phyloP scores from a whole-genome alignment of 2,329 filamentous ascomycete species.

The Exophiala spinifera region DNA sequence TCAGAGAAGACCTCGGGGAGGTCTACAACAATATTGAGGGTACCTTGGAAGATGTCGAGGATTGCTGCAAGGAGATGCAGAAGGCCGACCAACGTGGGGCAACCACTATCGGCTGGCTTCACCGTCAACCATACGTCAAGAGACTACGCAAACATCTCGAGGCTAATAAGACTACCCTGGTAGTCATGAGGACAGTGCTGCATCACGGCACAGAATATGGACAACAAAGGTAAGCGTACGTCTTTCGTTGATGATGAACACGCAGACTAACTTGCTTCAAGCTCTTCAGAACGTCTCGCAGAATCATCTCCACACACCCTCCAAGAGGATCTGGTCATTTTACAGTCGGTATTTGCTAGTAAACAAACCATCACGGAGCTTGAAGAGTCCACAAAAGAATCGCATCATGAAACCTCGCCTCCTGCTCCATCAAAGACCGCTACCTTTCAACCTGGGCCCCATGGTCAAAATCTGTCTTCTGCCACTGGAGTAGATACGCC shows the following conservation, averaged over 20 bases:
- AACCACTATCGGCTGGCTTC: conserved; percentile 25
- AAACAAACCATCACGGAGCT: conserved; percentile 24
- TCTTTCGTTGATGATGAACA: not conserved
- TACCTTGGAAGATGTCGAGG: conserved; percentile 28
- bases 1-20: conserved; percentile 27
- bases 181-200: conserved; percentile 30
- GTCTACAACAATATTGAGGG: conserved; percentile 22
- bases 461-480: conserved; percentile 24
- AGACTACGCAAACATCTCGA: conserved; percentile 29
- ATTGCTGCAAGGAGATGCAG: conserved; percentile 27
- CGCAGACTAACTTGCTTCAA: conserved; percentile 9
- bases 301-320: conserved; percentile 26
- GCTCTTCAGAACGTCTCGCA: conserved; percentile 20
- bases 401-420: conserved; percentile 12
- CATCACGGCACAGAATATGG: conserved; percentile 30
- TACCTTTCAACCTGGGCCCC: conserved; percentile 22
- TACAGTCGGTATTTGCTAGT: conserved; percentile 28
- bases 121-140: conserved; percentile 25
- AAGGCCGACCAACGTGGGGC: conserved; percentile 19
- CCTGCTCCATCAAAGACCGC: conserved; percentile 5
- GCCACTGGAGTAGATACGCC: conserved; percentile 25
- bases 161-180: conserved; percentile 27
- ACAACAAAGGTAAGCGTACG: conserved; percentile 24
- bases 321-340: conserved; percentile 26
- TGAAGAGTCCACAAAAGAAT: conserved; percentile 13